Base-by-base conservation (phyloP, 2,329 filamentous ascomycete species). In the Cladosporium sp. region DNA sequence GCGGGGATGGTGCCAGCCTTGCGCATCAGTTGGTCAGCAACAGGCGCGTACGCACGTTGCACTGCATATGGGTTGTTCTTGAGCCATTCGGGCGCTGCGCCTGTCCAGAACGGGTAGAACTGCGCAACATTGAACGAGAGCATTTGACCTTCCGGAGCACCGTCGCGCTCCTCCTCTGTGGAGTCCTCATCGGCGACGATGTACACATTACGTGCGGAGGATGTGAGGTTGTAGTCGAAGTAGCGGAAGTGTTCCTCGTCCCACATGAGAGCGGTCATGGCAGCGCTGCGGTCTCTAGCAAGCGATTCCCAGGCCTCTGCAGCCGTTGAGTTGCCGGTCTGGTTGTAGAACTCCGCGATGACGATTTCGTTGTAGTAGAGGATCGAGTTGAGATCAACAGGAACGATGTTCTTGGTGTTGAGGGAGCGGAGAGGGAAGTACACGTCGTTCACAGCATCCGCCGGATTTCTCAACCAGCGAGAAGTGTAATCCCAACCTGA, bases 91-190 rank as follows among this genome's bases (percentile, higher is more conserved):
- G 82, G 81, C 0, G 83, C 83, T 1, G 83, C 81, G 16, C 83
- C 83, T 1, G 80, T 79, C 83, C 83, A 86, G 74, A 86, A 86
- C 2, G 84, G 84, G 63, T 82, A 85, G 66, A 83, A 80, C 63
- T 86, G 83, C 0, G 77, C 77, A 8, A 79, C 66, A 54, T 78
- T 69, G 63, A 85, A 84, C 54, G 78, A 62, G 18, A 84, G 70
- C 63, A 85, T 80, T 37, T 78, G 66, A 38, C 77, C 81, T 1
- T 71, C 60, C 3, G 82, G 81, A 0, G 80, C 79, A 9, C 67
- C 70, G 2, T 67, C 61, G 4, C 59, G 72, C 33, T 78, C 75
- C 33, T 68, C 61, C 3, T 70, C 56, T 8, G 71, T 69, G 1
- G 74, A 66, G 56, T 79, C 75, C 3, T 68, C 60, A 57, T 83